phyloP scores from a whole-genome alignment of 2,329 filamentous ascomycete genomes.

The Ramularia collo-cygni region DNA sequence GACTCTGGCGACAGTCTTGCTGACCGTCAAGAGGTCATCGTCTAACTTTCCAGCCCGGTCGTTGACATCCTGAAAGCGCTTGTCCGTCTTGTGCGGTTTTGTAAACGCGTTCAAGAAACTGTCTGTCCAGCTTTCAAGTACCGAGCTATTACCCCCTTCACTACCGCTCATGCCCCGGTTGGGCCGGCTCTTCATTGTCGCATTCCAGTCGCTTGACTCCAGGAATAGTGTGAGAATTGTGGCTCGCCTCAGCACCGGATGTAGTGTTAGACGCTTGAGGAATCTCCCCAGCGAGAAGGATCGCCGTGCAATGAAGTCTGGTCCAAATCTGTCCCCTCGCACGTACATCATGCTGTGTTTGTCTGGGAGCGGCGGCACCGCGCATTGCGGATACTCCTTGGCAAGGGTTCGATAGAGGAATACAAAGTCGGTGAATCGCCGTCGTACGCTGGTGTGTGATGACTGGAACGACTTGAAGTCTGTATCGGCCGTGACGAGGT shows the following conservation, averaged over 20 bases:
- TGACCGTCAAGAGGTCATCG: constrained; percentile 85
- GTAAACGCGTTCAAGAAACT: constrained; percentile 96
- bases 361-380: constrained; percentile 89
- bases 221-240: constrained; percentile 81
- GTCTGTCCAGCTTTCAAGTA: constrained; percentile 93
- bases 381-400: constrained; percentile 82
- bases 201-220: constrained; percentile 92
- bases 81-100: constrained; percentile 91
- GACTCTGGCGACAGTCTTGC: constrained; percentile 90
- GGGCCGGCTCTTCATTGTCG: constrained; percentile 77
- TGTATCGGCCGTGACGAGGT: constrained; percentile 85
- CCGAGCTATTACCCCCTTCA: constrained; percentile 51
- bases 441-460: constrained; percentile 68
- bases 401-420: constrained; percentile 89
- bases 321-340: constrained; percentile 86
- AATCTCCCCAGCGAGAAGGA: constrained; percentile 90
- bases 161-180: constrained; percentile 49
- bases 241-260: constrained; percentile 79
- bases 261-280: constrained; percentile 74
- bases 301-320: constrained; percentile 83
- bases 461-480: constrained; percentile 91
- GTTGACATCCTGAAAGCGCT: constrained; percentile 86
- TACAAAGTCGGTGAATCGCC: constrained; percentile 95
- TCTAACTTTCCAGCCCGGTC: constrained; percentile 91
- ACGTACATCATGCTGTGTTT: constrained; percentile 99